A percentile compares a stretch with the other conserved stretches of the same genome.
Evolutionary conservation across 1,284 basidiomycete species (phyloP).

Genomic region (Cystobasidium pallidum): DNA sequence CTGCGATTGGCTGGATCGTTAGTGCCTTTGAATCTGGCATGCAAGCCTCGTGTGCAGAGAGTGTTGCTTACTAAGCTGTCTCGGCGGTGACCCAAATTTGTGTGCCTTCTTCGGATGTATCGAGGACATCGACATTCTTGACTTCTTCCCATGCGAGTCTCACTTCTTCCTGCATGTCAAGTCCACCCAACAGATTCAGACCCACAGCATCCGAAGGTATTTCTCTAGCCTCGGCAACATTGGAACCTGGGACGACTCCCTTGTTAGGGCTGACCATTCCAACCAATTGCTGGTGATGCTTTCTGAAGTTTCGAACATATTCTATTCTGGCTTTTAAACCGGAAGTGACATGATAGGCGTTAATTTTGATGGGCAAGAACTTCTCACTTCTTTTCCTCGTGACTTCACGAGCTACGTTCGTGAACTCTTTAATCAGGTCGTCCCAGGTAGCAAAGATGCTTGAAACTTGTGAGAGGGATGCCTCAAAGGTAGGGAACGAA

Average conservation of each 20-base stretch:
- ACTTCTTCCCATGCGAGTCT: constrained; percentile 75
- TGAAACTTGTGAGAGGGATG: constrained; percentile 73
- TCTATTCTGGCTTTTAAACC: constrained; percentile 78
- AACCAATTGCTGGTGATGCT: constrained; percentile 95
- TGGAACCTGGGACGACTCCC: constrained; percentile 71
- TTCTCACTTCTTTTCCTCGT: constrained; percentile 87
- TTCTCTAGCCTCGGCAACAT: constrained; percentile 62
- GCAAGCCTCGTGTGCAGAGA: background rate
- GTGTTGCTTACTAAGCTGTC: constrained; percentile 69
- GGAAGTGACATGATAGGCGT: constrained; percentile 79
- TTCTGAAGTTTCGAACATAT: constrained; percentile 89
- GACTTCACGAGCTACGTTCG: constrained; percentile 93
- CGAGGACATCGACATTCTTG: constrained; percentile 93
- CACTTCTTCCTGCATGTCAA: constrained; percentile 85
- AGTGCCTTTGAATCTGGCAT: background rate
- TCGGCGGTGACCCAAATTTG: constrained; percentile 98
- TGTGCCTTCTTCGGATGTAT: constrained; percentile 86
- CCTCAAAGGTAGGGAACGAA: constrained; percentile 90
- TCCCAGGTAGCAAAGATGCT: constrained; percentile 94
- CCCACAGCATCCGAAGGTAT: constrained; percentile 56
- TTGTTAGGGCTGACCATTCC: constrained; percentile 96
- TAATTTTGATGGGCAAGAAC: constrained; percentile 97
- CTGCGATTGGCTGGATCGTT: background rate
- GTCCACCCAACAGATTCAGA: constrained; percentile 50
- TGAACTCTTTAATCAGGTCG: constrained; percentile 96